Conservation (phyloP, 164 flowering plant genomes). For the Kalanchoe fedtschenkoi region DNA sequence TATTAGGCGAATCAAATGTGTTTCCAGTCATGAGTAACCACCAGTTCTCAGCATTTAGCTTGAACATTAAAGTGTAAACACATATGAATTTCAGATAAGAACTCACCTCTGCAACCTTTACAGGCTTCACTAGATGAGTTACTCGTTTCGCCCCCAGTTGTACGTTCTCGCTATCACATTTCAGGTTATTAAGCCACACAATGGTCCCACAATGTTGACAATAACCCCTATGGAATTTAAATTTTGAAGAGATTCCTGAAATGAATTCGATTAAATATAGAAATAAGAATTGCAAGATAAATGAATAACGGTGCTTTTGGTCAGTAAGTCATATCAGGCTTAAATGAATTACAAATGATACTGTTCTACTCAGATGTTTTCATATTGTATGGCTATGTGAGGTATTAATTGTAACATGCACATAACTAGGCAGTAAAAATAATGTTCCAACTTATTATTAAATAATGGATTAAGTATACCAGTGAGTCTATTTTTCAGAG, state of each 20-base stretch:
- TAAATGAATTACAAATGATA: background rate
- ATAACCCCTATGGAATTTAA: conserved; percentile 45
- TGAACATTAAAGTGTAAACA: background rate
- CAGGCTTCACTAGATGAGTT: conserved; percentile 30
- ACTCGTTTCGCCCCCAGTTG: conserved; percentile 5
- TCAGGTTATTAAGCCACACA: conserved; percentile 52
- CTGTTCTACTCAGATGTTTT: background rate
- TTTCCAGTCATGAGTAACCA: background rate
- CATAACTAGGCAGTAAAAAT: background rate
- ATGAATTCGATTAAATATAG: conserved; percentile 4
- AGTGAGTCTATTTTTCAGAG: background rate
- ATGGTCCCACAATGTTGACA: conserved; percentile 44
- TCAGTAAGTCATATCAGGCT: background rate
- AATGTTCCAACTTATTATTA: background rate
- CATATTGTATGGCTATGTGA: background rate
- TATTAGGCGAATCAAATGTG: background rate
- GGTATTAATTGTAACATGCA: background rate
- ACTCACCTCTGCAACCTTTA: conserved; percentile 45
- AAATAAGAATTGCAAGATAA: background rate
- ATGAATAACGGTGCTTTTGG: background rate
- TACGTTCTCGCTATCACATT: conserved; percentile 26
- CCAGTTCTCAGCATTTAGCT: background rate
- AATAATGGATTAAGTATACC: background rate
- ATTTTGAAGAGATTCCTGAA: conserved; percentile 28
- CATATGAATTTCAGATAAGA: background rate